phyloP scores from a whole-genome alignment of 768 basidiomycete species.

The Gloeopeniophorella convolvens region DNA sequence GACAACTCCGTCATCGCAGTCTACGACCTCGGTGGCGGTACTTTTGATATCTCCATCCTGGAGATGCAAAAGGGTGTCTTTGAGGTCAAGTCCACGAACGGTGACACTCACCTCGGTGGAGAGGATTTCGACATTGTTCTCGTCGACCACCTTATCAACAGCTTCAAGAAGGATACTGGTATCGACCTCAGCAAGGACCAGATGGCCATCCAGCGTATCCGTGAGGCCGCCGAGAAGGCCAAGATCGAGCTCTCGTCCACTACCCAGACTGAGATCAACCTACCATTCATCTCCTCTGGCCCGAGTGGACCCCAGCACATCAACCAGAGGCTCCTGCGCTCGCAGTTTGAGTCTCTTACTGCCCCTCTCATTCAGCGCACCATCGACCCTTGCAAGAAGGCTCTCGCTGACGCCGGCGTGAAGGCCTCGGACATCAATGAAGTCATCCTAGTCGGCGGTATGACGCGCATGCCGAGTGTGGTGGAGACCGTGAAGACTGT shows the following conservation, averaged over 20 bases:
- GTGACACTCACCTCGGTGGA: constrained; percentile 93
- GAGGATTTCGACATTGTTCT: constrained; percentile 96
- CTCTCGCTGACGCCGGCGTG: constrained; percentile 86
- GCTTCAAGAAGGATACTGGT: constrained; percentile 93
- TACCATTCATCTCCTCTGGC: constrained; percentile 97
- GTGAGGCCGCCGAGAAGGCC: constrained; percentile 98
- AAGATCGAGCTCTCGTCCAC: constrained; percentile 97
- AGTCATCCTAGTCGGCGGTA: constrained; percentile 97
- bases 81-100: constrained; percentile 99
- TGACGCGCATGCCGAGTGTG: constrained; percentile 97
- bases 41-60: constrained; percentile 98
- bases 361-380: constrained; percentile 79
- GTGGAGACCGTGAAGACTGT: constrained; percentile 87
- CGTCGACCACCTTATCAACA: constrained; percentile 75
- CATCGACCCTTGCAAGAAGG: constrained; percentile 96
- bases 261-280: constrained; percentile 91
- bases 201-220: constrained; percentile 98
- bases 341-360: constrained; percentile 87
- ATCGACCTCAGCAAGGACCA: constrained; percentile 77
- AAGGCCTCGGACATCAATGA: constrained; percentile 92
- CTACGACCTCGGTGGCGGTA: constrained; percentile 97
- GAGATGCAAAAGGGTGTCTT: constrained; percentile 99
- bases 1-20: constrained; percentile 90
- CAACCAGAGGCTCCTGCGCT: constrained; percentile 82
- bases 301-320: constrained; percentile 95